These are phyloP conservation scores for Cyclotella atomus DNA, from an alignment of 108 stramenopile genomes.

Conservation along the genomic window DNA sequence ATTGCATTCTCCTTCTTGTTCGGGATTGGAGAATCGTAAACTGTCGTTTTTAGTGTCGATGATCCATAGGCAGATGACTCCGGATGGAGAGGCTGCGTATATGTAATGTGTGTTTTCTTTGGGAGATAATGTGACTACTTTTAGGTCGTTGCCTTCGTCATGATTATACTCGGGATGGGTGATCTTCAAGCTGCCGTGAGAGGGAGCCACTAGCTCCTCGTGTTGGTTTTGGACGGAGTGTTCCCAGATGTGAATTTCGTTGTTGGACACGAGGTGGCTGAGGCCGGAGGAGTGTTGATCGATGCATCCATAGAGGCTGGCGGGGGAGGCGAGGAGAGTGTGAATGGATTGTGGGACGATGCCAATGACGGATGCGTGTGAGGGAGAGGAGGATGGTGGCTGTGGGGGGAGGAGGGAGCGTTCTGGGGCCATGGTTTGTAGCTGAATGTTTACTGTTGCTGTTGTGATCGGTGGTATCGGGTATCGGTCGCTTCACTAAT, in stretches of 20 bases:
- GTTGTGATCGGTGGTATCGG: no score
- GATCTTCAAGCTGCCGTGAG: background rate
- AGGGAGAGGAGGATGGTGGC: background rate
- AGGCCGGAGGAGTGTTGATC: slow-evolving; percentile 8
- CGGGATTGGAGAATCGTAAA: background rate
- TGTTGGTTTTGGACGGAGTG: slow-evolving; percentile 5
- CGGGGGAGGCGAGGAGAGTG: background rate
- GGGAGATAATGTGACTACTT: background rate
- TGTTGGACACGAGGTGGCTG: background rate
- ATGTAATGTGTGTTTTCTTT: background rate
- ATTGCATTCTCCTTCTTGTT: background rate
- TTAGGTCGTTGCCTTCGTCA: background rate
- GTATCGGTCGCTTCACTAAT: no score
- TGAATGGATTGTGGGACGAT: slow-evolving; percentile 17
- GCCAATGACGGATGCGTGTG: slow-evolving; percentile 9
- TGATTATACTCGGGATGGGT: background rate
- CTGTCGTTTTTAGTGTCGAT: background rate
- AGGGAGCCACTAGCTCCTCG: background rate
- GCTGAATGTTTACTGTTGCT: no score
- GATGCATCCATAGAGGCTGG: background rate
- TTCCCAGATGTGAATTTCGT: slow-evolving; percentile 3
- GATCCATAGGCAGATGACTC: slow-evolving; percentile 11
- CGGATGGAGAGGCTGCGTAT: background rate
- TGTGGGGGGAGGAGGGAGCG: slow-evolving; percentile 10
- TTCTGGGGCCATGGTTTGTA: slow-evolving; percentile 10